These are phyloP conservation scores for Mortierella sp. DNA, from an alignment of 371 early-diverging fungal genomes.

Conservation along the genomic window DNA sequence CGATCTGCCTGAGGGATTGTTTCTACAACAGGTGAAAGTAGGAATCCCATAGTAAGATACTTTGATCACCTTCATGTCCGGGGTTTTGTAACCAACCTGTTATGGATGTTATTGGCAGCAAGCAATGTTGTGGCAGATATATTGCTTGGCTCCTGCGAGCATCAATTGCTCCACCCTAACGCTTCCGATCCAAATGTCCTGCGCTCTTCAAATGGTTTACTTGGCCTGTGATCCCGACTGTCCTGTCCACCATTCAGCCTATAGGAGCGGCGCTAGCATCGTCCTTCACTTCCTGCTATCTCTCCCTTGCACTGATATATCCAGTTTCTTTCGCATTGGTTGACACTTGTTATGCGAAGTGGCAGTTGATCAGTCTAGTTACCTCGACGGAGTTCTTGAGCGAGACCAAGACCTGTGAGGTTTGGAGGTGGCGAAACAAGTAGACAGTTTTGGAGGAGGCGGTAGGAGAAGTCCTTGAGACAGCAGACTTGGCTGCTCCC, in stretches of 20 bases:
- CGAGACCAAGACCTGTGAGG: constrained; percentile 67
- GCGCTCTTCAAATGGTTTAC: not conserved
- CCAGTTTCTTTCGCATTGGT: no score
- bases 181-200: no score
- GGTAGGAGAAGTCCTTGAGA: constrained; percentile 17
- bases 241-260: constrained; percentile 6
- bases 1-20: constrained; percentile 54
- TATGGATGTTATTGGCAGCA: no score
- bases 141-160: no score
- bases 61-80: not conserved
- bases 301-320: no score
- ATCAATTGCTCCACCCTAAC: no score
- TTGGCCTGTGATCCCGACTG: not conserved
- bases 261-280: no score
- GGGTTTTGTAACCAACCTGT: no score
- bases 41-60: not conserved
- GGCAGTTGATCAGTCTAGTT: not conserved
- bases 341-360: no score
- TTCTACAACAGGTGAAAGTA: constrained; percentile 42
- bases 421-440: constrained; percentile 70
- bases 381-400: constrained; percentile 51
- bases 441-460: constrained; percentile 55
- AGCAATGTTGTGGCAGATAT: no score
- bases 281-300: no score
- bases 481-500: constrained; percentile 36